Conservation (phyloP, 352 stramenopile genomes). For the Phytophthora pinifolia region DNA sequence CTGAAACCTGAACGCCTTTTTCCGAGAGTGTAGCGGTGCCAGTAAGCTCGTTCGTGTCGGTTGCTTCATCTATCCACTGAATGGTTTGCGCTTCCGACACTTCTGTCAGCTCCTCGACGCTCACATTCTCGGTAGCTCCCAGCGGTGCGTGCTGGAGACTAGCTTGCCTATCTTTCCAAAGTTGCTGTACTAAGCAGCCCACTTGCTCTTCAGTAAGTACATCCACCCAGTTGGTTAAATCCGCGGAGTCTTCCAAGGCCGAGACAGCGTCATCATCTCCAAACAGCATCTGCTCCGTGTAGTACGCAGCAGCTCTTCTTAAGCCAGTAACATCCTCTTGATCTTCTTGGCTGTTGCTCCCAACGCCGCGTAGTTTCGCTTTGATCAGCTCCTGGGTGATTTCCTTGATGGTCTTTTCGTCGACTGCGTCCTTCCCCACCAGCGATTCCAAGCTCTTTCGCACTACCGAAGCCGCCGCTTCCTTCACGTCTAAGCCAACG, state of each 20-base stretch:
- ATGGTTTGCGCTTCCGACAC: neutral
- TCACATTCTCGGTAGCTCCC: neutral
- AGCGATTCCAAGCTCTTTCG: constrained; percentile 42
- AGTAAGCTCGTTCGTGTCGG: constrained; percentile 33
- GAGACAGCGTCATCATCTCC: neutral
- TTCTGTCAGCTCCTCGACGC: constrained; percentile 4
- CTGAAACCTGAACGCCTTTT: constrained; percentile 31
- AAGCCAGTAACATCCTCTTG: constrained; percentile 38
- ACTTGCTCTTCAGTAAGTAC: constrained; percentile 58
- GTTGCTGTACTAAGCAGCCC: constrained; percentile 36
- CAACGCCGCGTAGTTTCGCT: constrained; percentile 21
- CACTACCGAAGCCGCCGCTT: constrained; percentile 17
- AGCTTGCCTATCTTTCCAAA: constrained; percentile 38
- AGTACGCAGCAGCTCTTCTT: constrained; percentile 39
- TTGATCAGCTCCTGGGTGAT: constrained; percentile 42
- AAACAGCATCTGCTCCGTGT: constrained; percentile 18
- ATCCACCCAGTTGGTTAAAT: constrained; percentile 29
- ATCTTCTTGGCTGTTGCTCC: neutral
- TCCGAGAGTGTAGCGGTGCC: constrained; percentile 14
- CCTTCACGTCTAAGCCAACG: constrained; percentile 3
- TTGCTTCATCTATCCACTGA: constrained; percentile 27
- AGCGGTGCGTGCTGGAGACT: neutral
- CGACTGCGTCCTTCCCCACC: constrained; percentile 23
- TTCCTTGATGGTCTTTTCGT: constrained; percentile 32
- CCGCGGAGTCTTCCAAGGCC: constrained; percentile 11